Conservation (phyloP, 805 yeast species). For the Wickerhamiella kazuoi region DNA sequence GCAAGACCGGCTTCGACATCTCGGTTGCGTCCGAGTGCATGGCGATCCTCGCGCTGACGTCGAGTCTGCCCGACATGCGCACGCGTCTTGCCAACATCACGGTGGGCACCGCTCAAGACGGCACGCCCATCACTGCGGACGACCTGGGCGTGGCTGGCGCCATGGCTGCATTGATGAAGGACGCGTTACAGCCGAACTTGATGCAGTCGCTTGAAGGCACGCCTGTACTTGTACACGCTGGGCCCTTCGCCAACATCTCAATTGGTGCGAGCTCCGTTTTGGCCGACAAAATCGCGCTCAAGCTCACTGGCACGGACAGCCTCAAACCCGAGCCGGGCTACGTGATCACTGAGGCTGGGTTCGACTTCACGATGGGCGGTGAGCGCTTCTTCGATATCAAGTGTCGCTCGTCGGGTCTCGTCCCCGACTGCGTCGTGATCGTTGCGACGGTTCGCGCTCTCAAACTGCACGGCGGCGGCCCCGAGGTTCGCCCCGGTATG, state of each 20-base stretch:
- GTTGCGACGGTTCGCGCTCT: conserved; percentile 94
- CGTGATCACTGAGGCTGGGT: conserved; percentile 95
- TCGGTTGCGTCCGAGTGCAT: conserved; percentile 92
- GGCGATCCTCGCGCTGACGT: conserved; percentile 83
- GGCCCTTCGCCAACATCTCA: conserved; percentile 94
- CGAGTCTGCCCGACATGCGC: conserved; percentile 66
- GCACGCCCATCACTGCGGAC: conserved; percentile 80
- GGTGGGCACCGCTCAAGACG: conserved; percentile 59
- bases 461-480: conserved; percentile 93
- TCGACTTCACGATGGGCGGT: conserved; percentile 98
- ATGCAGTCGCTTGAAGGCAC: conserved; percentile 98
- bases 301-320: conserved; percentile 57
- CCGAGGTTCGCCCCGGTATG: conserved; percentile 88
- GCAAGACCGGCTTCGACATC: conserved; percentile 86
- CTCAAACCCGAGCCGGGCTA: conserved; percentile 40
- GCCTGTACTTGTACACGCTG: conserved; percentile 96
- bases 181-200: conserved; percentile 86
- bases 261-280: conserved; percentile 91
- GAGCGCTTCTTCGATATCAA: conserved; percentile 92
- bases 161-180: conserved; percentile 79
- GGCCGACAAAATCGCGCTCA: conserved; percentile 84
- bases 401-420: conserved; percentile 81
- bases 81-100: conserved; percentile 75
- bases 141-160: conserved; percentile 95
- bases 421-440: conserved; percentile 79